Evolutionary conservation across 441 rosid genomes (phyloP).

Genomic region (Gossypium trilobum): DNA sequence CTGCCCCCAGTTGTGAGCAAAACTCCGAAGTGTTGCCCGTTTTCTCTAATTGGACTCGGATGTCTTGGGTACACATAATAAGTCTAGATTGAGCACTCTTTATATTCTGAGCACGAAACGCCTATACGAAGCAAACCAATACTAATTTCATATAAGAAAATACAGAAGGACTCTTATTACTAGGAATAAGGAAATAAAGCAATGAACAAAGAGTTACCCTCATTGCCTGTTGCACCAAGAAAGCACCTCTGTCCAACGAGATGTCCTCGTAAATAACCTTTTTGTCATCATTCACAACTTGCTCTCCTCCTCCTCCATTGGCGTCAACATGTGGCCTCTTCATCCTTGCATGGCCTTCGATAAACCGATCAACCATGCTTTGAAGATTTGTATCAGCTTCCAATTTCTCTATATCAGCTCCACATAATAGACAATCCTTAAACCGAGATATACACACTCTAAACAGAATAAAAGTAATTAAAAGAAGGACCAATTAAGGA

Average conservation of each 20-base stretch:
- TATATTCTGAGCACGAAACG: constrained; percentile 71
- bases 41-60: constrained; percentile 56
- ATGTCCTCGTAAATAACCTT: constrained; percentile 81
- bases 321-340: constrained; percentile 52
- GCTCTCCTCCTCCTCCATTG: constrained; percentile 30
- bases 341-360: constrained; percentile 93
- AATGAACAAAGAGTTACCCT: constrained; percentile 49
- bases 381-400: constrained; percentile 72
- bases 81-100: constrained; percentile 84
- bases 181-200: not conserved
- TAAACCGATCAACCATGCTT: constrained; percentile 69
- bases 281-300: constrained; percentile 33
- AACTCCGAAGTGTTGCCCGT: constrained; percentile 65
- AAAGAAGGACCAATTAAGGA: not conserved
- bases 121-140: constrained; percentile 35
- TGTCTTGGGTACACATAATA: constrained; percentile 67
- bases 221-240: constrained; percentile 95
- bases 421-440: constrained; percentile 87
- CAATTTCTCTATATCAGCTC: constrained; percentile 81
- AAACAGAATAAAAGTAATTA: not conserved
- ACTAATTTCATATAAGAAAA: not conserved
- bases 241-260: constrained; percentile 90
- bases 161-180: not conserved
- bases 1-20: constrained; percentile 96
- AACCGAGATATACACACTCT: constrained; percentile 71